phyloP scores from a whole-genome alignment of 164 flowering plant species.

The Magnolia changhungtana region DNA sequence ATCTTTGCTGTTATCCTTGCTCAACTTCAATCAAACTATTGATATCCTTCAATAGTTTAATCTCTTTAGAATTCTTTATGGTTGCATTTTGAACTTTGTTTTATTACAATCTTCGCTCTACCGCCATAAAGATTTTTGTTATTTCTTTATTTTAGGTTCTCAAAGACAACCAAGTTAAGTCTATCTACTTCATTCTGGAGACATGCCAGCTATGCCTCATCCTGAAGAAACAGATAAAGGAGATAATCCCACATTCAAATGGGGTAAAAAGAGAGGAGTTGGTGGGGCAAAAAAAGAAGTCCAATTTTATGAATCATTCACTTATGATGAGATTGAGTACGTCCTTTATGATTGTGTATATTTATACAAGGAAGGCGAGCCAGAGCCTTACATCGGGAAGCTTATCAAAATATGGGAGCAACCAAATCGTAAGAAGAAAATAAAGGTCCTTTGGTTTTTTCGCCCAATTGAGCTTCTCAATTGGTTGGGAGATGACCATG shows the following conservation, averaged over 20 bases:
- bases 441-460: slow-evolving; percentile 81
- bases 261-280: slow-evolving; percentile 69
- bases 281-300: slow-evolving; percentile 58
- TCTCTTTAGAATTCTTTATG: background rate
- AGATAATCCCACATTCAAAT: slow-evolving; percentile 49
- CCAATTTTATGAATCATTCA: slow-evolving; percentile 76
- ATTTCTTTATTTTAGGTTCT: slow-evolving; percentile 16
- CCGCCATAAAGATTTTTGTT: background rate
- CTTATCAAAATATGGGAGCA: slow-evolving; percentile 70
- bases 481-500: slow-evolving; percentile 30
- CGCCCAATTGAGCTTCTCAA: slow-evolving; percentile 52
- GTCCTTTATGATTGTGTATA: slow-evolving; percentile 61
- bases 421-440: slow-evolving; percentile 35
- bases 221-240: slow-evolving; percentile 25
- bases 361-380: slow-evolving; percentile 45
- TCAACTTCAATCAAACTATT: background rate
- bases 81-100: background rate
- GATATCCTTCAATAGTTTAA: background rate
- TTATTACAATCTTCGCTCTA: background rate
- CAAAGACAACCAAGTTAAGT: background rate
- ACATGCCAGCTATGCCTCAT: slow-evolving; percentile 22
- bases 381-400: slow-evolving; percentile 71
- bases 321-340: slow-evolving; percentile 73
- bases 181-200: slow-evolving; percentile 1
- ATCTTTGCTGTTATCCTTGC: background rate